phyloP scores from a whole-genome alignment of 257 asterid species.

The Nicotiana knightiana region DNA sequence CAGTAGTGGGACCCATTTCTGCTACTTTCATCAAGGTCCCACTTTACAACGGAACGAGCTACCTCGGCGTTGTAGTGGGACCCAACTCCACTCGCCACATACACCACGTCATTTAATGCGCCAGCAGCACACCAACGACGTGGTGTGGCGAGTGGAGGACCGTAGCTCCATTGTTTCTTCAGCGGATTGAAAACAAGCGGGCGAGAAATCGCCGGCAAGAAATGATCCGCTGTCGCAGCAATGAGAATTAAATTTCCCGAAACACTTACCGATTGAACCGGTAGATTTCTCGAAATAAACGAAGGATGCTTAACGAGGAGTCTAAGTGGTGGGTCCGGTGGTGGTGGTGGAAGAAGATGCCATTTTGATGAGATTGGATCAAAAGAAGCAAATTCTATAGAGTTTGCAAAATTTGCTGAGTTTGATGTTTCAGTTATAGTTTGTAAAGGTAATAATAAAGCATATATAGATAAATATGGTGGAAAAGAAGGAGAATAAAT shows the following conservation, averaged over 20 bases:
- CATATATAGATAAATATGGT: constrained; percentile 60
- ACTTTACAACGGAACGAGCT: constrained; percentile 66
- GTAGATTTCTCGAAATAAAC: constrained; percentile 64
- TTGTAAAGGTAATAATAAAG: constrained; percentile 29
- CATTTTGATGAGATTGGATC: constrained; percentile 66
- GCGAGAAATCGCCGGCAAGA: constrained; percentile 59
- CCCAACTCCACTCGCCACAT: constrained; percentile 81
- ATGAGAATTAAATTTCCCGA: constrained; percentile 51
- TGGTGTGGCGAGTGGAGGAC: constrained; percentile 49
- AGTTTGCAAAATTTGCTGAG: neutral
- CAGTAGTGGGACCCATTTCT: neutral
- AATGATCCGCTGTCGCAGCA: constrained; percentile 61
- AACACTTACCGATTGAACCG: constrained; percentile 56
- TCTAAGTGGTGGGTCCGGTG: constrained; percentile 34
- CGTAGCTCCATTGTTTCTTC: constrained; percentile 34
- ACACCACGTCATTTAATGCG: constrained; percentile 25
- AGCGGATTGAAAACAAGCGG: constrained; percentile 56
- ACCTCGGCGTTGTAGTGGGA: constrained; percentile 45
- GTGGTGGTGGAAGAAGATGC: constrained; percentile 52
- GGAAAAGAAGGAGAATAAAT: constrained; percentile 69
- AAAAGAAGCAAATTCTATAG: constrained; percentile 37
- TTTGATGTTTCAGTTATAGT: neutral
- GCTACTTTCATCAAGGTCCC: constrained; percentile 29
- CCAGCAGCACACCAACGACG: constrained; percentile 92
- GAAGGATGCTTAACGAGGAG: constrained; percentile 71